Conservation (phyloP, 768 basidiomycete genomes). For the Porphyrellus cyaneotinctus region DNA sequence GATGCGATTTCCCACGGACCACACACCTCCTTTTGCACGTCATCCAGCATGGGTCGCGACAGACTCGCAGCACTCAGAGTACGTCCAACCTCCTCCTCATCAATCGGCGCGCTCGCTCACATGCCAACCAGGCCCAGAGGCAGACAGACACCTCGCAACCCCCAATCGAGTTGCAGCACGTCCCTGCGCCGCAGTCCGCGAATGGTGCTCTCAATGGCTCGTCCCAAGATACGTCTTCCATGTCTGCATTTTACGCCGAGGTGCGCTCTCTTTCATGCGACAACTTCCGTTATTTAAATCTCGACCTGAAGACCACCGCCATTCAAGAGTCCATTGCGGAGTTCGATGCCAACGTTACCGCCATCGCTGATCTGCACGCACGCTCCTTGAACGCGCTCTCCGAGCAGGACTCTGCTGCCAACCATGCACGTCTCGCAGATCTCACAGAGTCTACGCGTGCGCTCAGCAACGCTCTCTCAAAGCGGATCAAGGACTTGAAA, state of each 20-base stretch:
- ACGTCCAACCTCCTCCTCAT: too few relatives aligned
- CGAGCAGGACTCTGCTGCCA: constrained; percentile 40
- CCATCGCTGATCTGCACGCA: constrained; percentile 47
- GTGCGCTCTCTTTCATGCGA: constrained; percentile 7
- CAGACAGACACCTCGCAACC: constrained; percentile 29
- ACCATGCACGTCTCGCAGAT: constrained; percentile 48
- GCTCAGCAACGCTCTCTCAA: constrained; percentile 53
- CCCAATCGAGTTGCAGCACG: constrained; percentile 26
- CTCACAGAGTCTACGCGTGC: constrained; percentile 57
- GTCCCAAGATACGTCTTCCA: constrained; percentile 22
- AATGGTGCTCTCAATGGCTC: constrained; percentile 3
- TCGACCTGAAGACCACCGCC: constrained; percentile 38
- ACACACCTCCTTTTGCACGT: neutral
- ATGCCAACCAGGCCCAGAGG: constrained; percentile 60
- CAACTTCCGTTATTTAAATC: neutral
- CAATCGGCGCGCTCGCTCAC: too few relatives aligned
- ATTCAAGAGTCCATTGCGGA: constrained; percentile 44
- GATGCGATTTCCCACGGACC: constrained; percentile 19
- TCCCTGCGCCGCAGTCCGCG: constrained; percentile 6
- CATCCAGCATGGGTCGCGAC: constrained; percentile 51
- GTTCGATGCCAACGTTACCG: constrained; percentile 44
- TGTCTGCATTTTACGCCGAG: constrained; percentile 33
- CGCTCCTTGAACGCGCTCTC: constrained; percentile 49
- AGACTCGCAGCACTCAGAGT: constrained; percentile 85
- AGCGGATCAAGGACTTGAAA: constrained; percentile 56